Percentiles rank a stretch among this genome's conserved stretches.
Evolutionary conservation across 2,329 filamentous ascomycete genomes (phyloP).

Genomic region (Aspergillus nomiae): DNA sequence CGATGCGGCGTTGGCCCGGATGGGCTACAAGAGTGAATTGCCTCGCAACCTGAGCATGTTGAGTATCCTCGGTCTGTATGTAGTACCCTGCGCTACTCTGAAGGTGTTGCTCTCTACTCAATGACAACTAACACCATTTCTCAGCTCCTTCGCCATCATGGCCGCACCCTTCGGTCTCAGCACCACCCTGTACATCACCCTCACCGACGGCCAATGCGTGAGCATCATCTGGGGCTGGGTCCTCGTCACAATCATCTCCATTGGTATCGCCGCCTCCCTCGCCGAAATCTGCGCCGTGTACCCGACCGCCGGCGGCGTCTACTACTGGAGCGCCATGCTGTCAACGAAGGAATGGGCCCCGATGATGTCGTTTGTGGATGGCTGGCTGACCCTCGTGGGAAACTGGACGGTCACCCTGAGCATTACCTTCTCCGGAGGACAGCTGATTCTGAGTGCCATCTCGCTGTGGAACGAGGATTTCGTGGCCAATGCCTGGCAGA

Average conservation of each 20-base stretch:
- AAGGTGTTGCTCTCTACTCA: background rate
- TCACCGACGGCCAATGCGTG: constrained; percentile 69
- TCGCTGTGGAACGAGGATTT: constrained; percentile 71
- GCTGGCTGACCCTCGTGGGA: constrained; percentile 71
- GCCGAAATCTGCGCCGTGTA: constrained; percentile 71
- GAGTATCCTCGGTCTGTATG: constrained; percentile 64
- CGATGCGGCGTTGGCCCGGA: constrained; percentile 62
- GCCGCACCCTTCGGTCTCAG: constrained; percentile 68
- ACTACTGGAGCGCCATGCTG: constrained; percentile 72
- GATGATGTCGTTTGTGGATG: constrained; percentile 68
- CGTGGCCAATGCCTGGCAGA: constrained; percentile 68
- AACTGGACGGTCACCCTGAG: constrained; percentile 70
- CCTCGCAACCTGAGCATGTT: constrained; percentile 69
- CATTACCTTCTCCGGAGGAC: constrained; percentile 73
- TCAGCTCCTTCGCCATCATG: constrained; percentile 71
- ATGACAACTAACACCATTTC: background rate
- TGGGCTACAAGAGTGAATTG: constrained; percentile 70
- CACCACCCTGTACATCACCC: constrained; percentile 68
- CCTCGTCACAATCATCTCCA: constrained; percentile 64
- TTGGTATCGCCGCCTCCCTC: constrained; percentile 65
- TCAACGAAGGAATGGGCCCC: constrained; percentile 66
- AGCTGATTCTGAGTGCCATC: constrained; percentile 69
- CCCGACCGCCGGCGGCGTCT: constrained; percentile 69
- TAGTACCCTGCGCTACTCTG: constrained; percentile 1
- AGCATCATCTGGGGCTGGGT: constrained; percentile 73